These are phyloP conservation scores for Nakaseomyces bracarensis DNA, from an alignment of 1,139 yeast species.

Conservation along the genomic window DNA sequence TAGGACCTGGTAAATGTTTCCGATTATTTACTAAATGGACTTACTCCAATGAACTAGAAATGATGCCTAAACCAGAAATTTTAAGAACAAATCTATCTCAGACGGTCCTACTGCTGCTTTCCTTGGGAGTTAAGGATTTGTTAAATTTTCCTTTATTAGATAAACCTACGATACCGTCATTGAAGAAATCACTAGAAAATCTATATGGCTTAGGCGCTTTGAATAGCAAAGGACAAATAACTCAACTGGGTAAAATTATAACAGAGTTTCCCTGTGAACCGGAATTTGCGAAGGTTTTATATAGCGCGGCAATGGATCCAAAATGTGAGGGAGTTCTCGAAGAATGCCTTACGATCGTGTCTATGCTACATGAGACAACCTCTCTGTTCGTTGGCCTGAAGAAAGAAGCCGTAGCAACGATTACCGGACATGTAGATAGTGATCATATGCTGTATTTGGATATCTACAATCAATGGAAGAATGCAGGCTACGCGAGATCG, in stretches of 20 bases:
- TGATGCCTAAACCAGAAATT: conserved; percentile 83
- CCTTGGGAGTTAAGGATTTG: conserved; percentile 76
- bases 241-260: conserved; percentile 75
- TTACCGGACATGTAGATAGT: conserved; percentile 34
- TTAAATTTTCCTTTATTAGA: conserved; percentile 84
- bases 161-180: conserved; percentile 63
- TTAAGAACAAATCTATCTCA: conserved; percentile 70
- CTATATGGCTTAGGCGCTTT: conserved; percentile 83
- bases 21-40: conserved; percentile 84
- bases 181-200: conserved; percentile 69
- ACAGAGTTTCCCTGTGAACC: conserved; percentile 92
- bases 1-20: conserved; percentile 92
- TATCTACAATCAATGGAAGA: conserved; percentile 71
- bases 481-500: conserved; percentile 55
- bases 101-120: conserved; percentile 63
- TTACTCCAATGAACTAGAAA: conserved; percentile 65
- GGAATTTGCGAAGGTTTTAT: conserved; percentile 67
- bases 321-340: conserved; percentile 43
- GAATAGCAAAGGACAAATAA: conserved; percentile 68
- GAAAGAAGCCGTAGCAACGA: conserved; percentile 15
- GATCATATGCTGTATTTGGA: conserved; percentile 74
- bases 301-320: conserved; percentile 49
- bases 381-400: conserved; percentile 53
- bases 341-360: conserved; percentile 60
- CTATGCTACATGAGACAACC: conserved; percentile 79